phyloP scores from a whole-genome alignment of 164 flowering plant genomes.

The Taxillus chinensis region DNA sequence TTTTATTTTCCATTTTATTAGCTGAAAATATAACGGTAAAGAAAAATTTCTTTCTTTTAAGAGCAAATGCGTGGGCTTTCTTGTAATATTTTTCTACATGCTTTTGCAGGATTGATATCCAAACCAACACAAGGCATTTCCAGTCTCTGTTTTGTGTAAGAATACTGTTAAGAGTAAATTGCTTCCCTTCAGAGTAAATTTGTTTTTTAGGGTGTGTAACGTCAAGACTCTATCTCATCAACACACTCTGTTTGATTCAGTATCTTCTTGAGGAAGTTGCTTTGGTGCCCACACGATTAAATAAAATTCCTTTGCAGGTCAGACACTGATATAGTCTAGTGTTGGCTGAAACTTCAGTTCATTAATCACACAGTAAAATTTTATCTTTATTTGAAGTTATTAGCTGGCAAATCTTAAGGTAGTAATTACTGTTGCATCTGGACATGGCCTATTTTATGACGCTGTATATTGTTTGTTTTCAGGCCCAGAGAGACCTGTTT shows the following conservation, averaged over 20 bases:
- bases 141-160: constrained; percentile 71
- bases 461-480: constrained; percentile 9
- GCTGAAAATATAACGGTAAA: no score
- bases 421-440: neutral
- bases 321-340: constrained; percentile 1
- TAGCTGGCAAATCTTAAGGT: neutral
- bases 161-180: constrained; percentile 1
- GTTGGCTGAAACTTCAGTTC: neutral
- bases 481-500: constrained; percentile 80
- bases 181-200: neutral
- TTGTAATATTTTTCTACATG: neutral
- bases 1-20: no score
- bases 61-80: no score
- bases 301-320: constrained; percentile 77
- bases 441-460: neutral
- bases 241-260: constrained; percentile 23
- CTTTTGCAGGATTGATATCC: constrained; percentile 81
- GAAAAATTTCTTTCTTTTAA: no score
- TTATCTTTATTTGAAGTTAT: neutral
- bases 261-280: constrained; percentile 92
- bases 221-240: no score
- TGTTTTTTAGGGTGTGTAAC: no score
- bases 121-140: constrained; percentile 72
- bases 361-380: neutral
- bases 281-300: constrained; percentile 41